Conservation (phyloP, 352 stramenopile species). For the Aphanomyces stellatus region DNA sequence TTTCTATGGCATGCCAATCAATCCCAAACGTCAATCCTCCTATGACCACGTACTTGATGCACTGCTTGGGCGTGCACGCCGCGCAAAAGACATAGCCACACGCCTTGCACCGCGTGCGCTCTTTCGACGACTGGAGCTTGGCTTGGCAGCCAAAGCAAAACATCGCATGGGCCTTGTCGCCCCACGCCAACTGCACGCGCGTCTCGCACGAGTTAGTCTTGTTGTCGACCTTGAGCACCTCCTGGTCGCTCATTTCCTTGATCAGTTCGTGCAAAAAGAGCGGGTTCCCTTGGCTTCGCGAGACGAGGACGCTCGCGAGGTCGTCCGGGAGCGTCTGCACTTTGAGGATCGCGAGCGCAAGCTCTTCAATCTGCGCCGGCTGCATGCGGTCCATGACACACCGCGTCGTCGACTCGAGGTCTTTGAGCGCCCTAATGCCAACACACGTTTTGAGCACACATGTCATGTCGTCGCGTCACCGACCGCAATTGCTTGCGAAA, state of each 20-base stretch:
- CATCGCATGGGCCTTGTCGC: conserved; percentile 53
- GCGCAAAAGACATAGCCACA: conserved; percentile 79
- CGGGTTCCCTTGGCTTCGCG: conserved; percentile 69
- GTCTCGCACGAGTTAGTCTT: conserved; percentile 49
- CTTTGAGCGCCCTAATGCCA: conserved; percentile 43
- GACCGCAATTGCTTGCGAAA: conserved; percentile 58
- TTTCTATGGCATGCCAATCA: conserved; percentile 34
- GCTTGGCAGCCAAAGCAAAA: conserved; percentile 73
- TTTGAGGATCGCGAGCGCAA: conserved; percentile 55
- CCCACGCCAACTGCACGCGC: conserved; percentile 71
- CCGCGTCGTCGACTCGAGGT: conserved; percentile 41
- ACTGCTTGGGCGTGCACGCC: conserved; percentile 67
- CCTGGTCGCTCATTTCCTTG: conserved; percentile 61
- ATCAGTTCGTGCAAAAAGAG: conserved; percentile 82
- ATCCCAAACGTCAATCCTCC: no score
- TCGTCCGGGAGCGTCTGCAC: conserved; percentile 49
- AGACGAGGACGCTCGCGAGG: conserved; percentile 57
- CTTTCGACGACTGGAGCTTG: conserved; percentile 41
- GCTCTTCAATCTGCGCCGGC: conserved; percentile 43
- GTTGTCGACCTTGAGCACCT: conserved; percentile 50
- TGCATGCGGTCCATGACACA: conserved; percentile 45
- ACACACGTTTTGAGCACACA: background rate
- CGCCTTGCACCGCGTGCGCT: conserved; percentile 72
- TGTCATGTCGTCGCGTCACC: background rate
- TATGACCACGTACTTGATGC: conserved; percentile 49